Evolutionary conservation across 2,329 filamentous ascomycete genomes (phyloP), one percentile per base, ranked within the genome.

Genomic region (Apiospora malaysiana): DNA sequence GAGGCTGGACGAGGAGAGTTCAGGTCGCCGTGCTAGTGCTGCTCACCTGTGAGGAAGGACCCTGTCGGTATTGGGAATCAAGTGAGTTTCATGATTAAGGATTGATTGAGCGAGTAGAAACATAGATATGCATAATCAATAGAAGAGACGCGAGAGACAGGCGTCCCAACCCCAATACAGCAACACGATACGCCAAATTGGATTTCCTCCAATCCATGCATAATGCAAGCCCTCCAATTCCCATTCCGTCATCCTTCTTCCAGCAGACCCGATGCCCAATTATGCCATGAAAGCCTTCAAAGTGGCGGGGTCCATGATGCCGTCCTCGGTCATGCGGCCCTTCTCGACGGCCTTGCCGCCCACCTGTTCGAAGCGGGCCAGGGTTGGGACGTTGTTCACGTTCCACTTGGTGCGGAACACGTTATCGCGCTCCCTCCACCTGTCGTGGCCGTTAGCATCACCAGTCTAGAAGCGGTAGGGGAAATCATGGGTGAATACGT

Each of bases 371-470:
- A 77, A 83, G 27, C 78, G 79, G 4, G 78, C 78, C 32, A 83
- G 59, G 2, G 81, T 79, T 4, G 82, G 82, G 23, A 82, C 75
- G 66, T 77, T 77, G 40, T 74, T 71, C 2, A 82, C 72, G 37
- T 75, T 76, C 81, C 82, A 83, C 23, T 76, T 76, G 9, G 76
- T 80, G 6, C 81, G 77, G 69, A 76, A 82, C 18, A 77, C 70
- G 69, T 83, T 83, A 6, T 74, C 72, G 2, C 72, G 74, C 25
- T 79, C 72, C 37, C 69, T 81, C 82, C 82, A 83, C 66, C 82
- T 83, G 69, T 7, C 67, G 7, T 3, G 10, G 2, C n/a, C 9
- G 5, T 40, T 2, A 63, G 56, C 18, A 40, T 40, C 8, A 40
- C n/a, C 8, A 40, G 3, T 1, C 12, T 21, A 42, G 51, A 42